These are phyloP conservation scores for Pyrenophora teres DNA, from an alignment of 2,329 filamentous ascomycete genomes.

Conservation along the genomic window DNA sequence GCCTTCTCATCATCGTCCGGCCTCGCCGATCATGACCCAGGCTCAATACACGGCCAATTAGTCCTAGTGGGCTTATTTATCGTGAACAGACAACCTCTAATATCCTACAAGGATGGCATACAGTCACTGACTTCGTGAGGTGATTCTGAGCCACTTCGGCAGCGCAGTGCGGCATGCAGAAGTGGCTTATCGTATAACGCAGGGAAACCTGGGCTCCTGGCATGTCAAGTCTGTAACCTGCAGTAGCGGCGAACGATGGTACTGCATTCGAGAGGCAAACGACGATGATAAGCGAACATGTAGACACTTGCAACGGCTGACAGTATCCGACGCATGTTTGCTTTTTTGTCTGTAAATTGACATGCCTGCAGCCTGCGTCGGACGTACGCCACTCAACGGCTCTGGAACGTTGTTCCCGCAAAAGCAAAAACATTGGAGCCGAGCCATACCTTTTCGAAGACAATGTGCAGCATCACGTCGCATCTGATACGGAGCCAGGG, in stretches of 20 bases:
- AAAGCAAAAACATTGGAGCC: slow-evolving; percentile 3
- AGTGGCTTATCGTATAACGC: too few species aligned
- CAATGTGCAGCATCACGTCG: slow-evolving; percentile 29
- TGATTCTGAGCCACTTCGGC: too few species aligned
- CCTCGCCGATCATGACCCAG: not conserved
- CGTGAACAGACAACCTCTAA: too few species aligned
- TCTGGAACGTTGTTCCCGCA: slow-evolving; percentile 1
- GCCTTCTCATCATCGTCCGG: too few species aligned
- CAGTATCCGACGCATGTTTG: not conserved
- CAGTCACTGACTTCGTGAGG: too few species aligned
- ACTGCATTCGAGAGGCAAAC: not conserved
- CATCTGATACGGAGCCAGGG: slow-evolving; percentile 23
- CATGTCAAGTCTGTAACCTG: too few species aligned
- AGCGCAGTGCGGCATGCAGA: too few species aligned
- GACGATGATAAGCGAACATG: not conserved
- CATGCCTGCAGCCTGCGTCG: slow-evolving; percentile 1
- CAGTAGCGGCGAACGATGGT: not conserved
- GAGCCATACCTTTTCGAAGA: slow-evolving; percentile 17
- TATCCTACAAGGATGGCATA: too few species aligned
- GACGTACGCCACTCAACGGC: slow-evolving; percentile 7
- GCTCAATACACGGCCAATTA: too few species aligned
- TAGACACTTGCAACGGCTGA: slow-evolving; percentile 5
- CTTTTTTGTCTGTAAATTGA: not conserved
- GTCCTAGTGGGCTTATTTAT: too few species aligned
- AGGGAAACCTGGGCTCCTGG: too few species aligned